Evolutionary conservation across 768 basidiomycete genomes (phyloP), one percentile per base, ranked within the genome.

Genomic region (Epithele typhae): DNA sequence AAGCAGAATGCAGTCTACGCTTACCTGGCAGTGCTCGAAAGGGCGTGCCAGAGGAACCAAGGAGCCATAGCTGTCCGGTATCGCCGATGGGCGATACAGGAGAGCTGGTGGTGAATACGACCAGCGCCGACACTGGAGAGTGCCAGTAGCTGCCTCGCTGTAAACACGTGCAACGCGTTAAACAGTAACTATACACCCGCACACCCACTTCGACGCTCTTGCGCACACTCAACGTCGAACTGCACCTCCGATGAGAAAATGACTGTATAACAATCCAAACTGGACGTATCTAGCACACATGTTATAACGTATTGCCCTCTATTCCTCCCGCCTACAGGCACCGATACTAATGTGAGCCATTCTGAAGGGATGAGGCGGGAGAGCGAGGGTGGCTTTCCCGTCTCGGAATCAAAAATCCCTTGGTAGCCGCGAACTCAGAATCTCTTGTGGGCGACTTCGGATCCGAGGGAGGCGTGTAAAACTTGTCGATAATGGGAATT

Each of bases 401-500:
- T 10, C 78, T 76, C 8, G 81, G 79, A 55, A 78, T 84, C 33
- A 89, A 70, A 33, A 92, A 72, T n/a, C 92, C 93, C 63, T 92
- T 93, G 45, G 81, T 84, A 44, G 84, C 81, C 2, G 92, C 93
- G 62, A 94, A 93, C 43, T 90, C 90, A 5, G 78, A 86, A 10
- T 76, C 80, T 22, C 93, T 80, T 27, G 73, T 71, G 18, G 75
- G 71, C 4, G 80, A 76, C 11, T 82, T 81, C 24, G 89, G 86
- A 59, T 91, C 88, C 1, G 87, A 85, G 1, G 88, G 87, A 1
- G 85, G 76, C n/a, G 93, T 89, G 65, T 90, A 92, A 68, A 82
- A 95, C 63, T 92, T 84, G 73, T 97, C 93, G 37, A 89, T 70
- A 60, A 98, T 96, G 2, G 95, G 95, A 54, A 95, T 90, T 63